Percentiles rank a stretch among this genome's conserved stretches.
Conservation (phyloP, 2,329 filamentous ascomycete genomes). For the Macrophomina pseudophaseolina region DNA sequence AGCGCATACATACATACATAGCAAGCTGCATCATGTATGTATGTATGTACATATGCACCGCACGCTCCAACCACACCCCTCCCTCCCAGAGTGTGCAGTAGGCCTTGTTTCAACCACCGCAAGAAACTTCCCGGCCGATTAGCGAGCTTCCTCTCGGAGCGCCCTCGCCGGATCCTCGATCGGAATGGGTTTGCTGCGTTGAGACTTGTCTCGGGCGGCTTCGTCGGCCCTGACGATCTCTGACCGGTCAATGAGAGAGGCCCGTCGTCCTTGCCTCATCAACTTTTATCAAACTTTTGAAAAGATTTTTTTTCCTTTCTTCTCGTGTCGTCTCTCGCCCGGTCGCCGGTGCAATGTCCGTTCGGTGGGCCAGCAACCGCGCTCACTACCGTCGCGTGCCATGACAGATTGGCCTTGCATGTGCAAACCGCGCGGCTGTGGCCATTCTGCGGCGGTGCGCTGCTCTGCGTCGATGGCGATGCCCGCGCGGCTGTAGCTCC, state of each 20-base stretch:
- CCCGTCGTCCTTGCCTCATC: no score
- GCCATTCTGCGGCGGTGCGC: conserved; percentile 15
- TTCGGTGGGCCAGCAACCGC: no score
- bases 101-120: not conserved
- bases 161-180: no score
- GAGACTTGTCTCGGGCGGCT: conserved; percentile 1
- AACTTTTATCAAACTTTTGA: no score
- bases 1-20: not conserved
- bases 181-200: no score
- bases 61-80: not conserved
- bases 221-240: conserved; percentile 7
- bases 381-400: not conserved
- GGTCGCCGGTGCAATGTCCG: no score
- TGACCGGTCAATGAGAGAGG: conserved; percentile 2
- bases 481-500: not conserved
- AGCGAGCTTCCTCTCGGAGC: not conserved
- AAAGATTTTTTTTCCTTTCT: not conserved
- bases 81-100: not conserved
- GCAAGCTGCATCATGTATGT: not conserved
- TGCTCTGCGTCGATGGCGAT: not conserved
- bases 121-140: not conserved
- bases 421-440: not conserved
- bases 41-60: not conserved
- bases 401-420: not conserved
- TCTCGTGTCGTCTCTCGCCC: not conserved